Conservation (phyloP, 441 rosid genomes). For the Brassica hybrid region DNA sequence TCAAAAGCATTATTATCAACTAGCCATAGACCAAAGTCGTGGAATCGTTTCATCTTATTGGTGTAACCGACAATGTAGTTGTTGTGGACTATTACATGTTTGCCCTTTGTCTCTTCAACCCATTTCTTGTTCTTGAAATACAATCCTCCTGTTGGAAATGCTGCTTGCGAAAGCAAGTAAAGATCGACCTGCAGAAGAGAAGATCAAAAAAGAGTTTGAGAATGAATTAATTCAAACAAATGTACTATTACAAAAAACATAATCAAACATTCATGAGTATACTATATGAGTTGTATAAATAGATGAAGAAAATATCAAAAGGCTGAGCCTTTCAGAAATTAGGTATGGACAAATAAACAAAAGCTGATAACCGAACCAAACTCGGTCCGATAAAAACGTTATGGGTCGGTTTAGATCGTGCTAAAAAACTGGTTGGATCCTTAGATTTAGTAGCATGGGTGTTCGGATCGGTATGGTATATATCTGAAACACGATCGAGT, state of each 20-base stretch:
- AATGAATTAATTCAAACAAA: neutral
- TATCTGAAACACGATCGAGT: too few relatives aligned
- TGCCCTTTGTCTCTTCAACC: slow-evolving; percentile 72
- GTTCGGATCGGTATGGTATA: too few relatives aligned
- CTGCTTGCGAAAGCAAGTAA: slow-evolving; percentile 71
- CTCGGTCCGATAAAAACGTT: too few relatives aligned
- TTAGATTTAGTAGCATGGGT: too few relatives aligned
- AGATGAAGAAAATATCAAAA: neutral
- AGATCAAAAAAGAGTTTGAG: neutral
- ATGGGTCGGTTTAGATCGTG: too few relatives aligned
- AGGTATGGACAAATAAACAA: too few relatives aligned
- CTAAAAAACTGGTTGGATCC: too few relatives aligned
- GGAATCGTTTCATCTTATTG: slow-evolving; percentile 84
- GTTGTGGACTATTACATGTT: slow-evolving; percentile 48
- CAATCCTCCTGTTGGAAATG: slow-evolving; percentile 79
- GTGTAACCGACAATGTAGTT: slow-evolving; percentile 75
- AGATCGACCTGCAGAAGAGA: slow-evolving; percentile 40
- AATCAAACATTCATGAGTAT: neutral
- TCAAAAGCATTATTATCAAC: slow-evolving; percentile 57
- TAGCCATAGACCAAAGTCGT: slow-evolving; percentile 73
- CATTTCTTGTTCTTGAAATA: slow-evolving; percentile 64
- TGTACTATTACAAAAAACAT: neutral
- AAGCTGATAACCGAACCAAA: too few relatives aligned
- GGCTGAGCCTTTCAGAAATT: neutral
- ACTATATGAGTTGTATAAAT: too few relatives aligned